Percentiles rank a stretch among this genome's conserved stretches.
Conservation (phyloP, 2,329 filamentous ascomycete species). For the Aspergillus novofumigatus region DNA sequence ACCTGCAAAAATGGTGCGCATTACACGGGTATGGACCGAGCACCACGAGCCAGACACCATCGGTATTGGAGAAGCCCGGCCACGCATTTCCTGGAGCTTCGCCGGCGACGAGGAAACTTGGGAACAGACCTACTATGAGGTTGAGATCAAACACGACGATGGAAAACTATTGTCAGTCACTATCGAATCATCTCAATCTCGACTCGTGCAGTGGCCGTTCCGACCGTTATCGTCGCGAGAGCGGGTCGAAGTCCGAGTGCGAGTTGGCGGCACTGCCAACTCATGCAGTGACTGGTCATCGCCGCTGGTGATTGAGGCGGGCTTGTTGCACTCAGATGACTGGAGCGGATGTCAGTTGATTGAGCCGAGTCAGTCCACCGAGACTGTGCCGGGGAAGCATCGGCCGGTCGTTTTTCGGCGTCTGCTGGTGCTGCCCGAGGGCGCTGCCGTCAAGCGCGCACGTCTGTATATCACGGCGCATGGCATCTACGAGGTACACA, state of each 20-base stretch:
- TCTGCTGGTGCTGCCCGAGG: constrained; percentile 17
- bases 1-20: too few relatives aligned
- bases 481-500: constrained; percentile 46
- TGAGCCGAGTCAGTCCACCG: constrained; percentile 15
- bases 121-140: constrained; percentile 25
- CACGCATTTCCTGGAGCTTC: constrained; percentile 28
- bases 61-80: constrained; percentile 17
- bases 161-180: constrained; percentile 6
- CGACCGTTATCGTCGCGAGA: constrained; percentile 18
- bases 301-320: constrained; percentile 30
- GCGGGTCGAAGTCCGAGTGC: constrained; percentile 13
- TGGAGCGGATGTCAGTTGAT: constrained; percentile 25
- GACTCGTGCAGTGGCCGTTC: constrained; percentile 26
- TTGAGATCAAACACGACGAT: constrained; percentile 13
- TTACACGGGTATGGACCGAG: too few relatives aligned
- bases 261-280: constrained; percentile 7
- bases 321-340: constrained; percentile 27
- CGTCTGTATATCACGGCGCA: constrained; percentile 47
- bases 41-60: constrained; percentile 1
- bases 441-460: constrained; percentile 21
- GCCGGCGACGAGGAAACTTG: constrained; percentile 13
- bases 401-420: constrained; percentile 36
- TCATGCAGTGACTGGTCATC: constrained; percentile 8
- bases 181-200: constrained; percentile 15
- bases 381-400: too few relatives aligned